Evolutionary conservation across 108 stramenopile species (phyloP).

Genomic region (Epithemia pelagica): DNA sequence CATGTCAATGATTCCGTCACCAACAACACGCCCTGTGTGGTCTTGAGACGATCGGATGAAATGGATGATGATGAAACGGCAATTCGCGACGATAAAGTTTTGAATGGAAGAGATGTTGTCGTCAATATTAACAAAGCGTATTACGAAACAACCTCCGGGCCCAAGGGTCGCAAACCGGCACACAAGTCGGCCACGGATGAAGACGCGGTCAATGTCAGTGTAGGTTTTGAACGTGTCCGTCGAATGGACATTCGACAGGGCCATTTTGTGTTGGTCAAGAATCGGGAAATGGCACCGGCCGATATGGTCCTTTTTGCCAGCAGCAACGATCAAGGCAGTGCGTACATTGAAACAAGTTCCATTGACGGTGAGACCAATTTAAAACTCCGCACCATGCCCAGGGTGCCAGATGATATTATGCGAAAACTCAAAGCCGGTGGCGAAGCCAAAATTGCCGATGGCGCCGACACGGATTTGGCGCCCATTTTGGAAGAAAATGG

Average conservation of each 20-base stretch:
- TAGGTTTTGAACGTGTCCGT: slow-evolving; percentile 57
- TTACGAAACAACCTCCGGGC: slow-evolving; percentile 6
- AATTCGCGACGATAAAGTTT: slow-evolving; percentile 21
- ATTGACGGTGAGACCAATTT: slow-evolving; percentile 98
- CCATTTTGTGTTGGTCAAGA: slow-evolving; percentile 82
- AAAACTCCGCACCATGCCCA: slow-evolving; percentile 78
- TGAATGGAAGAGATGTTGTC: slow-evolving; percentile 45
- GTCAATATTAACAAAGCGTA: slow-evolving; percentile 33
- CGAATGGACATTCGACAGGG: slow-evolving; percentile 84
- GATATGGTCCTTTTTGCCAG: slow-evolving; percentile 88
- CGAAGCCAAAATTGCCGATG: slow-evolving; percentile 7
- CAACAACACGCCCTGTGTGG: slow-evolving; percentile 64
- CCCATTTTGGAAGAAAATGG: not conserved
- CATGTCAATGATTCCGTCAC: slow-evolving; percentile 79
- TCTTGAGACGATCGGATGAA: slow-evolving; percentile 46
- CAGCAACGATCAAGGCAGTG: slow-evolving; percentile 69
- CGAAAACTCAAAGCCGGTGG: slow-evolving; percentile 14
- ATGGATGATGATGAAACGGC: slow-evolving; percentile 36
- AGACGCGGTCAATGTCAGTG: slow-evolving; percentile 16
- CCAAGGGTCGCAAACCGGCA: slow-evolving; percentile 2
- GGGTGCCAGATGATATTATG: slow-evolving; percentile 35
- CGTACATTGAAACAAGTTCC: slow-evolving; percentile 93
- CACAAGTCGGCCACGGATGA: slow-evolving; percentile 2
- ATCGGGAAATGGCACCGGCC: slow-evolving; percentile 91
- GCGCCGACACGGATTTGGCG: too few relatives aligned